A percentile compares a stretch with the other conserved stretches of the same genome.
Conservation (phyloP, 2,329 filamentous ascomycete species). For the Calonectria naviculata region DNA sequence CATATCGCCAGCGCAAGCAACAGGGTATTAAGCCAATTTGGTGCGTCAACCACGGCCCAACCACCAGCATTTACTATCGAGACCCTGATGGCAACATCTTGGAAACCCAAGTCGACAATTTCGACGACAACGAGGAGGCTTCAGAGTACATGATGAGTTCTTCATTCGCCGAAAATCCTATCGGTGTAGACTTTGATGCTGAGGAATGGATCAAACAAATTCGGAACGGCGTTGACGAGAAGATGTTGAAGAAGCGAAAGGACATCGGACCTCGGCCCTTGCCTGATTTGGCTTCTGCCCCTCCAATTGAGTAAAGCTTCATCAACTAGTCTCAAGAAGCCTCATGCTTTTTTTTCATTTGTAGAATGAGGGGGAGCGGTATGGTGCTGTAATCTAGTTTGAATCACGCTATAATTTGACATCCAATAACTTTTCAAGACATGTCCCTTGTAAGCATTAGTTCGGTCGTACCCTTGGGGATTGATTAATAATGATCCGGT, state of each 20-base stretch:
- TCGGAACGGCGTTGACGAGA: background rate
- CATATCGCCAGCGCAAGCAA: background rate
- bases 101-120: slow-evolving; percentile 24
- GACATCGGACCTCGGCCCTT: background rate
- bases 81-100: slow-evolving; percentile 22
- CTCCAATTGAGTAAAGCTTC: too few species aligned
- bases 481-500: too few species aligned
- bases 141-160: slow-evolving; percentile 5
- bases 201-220: background rate
- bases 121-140: slow-evolving; percentile 16
- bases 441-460: too few species aligned
- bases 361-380: too few species aligned
- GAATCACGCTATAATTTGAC: too few species aligned
- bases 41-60: slow-evolving; percentile 22
- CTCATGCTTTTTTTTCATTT: too few species aligned
- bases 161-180: slow-evolving; percentile 12
- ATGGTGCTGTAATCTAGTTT: too few species aligned
- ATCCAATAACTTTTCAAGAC: too few species aligned
- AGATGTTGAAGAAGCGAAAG: background rate
- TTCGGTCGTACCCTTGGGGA: too few species aligned
- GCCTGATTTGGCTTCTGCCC: background rate
- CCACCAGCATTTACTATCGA: slow-evolving; percentile 22
- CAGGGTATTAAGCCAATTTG: slow-evolving; percentile 9
- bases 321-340: too few species aligned
- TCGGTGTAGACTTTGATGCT: slow-evolving; percentile 16